phyloP scores from a whole-genome alignment of 2,329 filamentous ascomycete species.

The Stenocarpella maydis region DNA sequence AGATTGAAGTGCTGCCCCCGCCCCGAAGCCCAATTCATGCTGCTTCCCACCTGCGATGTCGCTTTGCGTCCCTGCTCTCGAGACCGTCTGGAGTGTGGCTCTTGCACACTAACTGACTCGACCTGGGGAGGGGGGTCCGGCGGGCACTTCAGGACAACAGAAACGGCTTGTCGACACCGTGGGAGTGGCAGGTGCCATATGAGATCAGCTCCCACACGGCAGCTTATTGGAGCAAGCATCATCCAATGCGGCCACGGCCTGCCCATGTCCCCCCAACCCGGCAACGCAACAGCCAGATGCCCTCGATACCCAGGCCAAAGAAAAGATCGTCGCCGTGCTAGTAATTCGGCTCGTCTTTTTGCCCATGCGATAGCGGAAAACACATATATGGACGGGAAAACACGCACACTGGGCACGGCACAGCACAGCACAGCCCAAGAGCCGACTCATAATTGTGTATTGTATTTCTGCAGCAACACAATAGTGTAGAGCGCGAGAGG shows the following conservation, averaged over 20 bases:
- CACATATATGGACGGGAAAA: not conserved
- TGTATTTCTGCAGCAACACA: conserved; percentile 5
- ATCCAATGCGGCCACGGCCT: not conserved
- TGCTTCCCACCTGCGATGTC: not conserved
- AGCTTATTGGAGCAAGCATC: not conserved
- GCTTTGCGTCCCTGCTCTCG: conserved; percentile 1
- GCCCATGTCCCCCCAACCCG: conserved; percentile 1
- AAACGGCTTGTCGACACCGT: not conserved
- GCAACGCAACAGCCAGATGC: not conserved
- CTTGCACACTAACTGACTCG: not conserved
- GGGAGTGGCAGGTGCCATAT: conserved; percentile 4
- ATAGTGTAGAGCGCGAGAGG: not conserved
- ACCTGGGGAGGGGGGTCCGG: no score
- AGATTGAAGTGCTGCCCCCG: not conserved
- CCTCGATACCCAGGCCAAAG: conserved; percentile 12
- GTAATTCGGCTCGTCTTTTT: conserved; percentile 1
- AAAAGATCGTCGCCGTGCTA: conserved; percentile 19
- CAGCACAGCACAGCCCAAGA: not conserved
- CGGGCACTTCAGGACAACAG: not conserved
- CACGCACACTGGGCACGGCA: no score
- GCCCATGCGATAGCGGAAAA: not conserved
- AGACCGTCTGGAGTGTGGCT: not conserved
- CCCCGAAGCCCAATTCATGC: conserved; percentile 13
- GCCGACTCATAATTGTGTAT: not conserved
- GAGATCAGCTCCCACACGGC: conserved; percentile 17